Evolutionary conservation across 139 green algal species (phyloP), one percentile per base, ranked within the genome.

Genomic region (Eudorina sp.): DNA sequence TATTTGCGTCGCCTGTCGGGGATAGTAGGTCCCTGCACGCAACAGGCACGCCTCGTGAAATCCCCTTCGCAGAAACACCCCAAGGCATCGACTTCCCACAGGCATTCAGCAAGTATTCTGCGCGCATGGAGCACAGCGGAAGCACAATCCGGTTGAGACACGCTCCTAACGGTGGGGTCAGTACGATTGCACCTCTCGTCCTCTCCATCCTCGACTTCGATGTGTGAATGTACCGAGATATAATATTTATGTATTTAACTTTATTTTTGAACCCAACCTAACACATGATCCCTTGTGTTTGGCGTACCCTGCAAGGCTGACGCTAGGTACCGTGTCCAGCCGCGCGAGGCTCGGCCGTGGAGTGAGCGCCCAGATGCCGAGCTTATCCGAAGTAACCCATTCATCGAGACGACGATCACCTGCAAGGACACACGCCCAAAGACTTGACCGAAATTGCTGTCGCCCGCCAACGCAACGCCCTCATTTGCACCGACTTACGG

Each of bases 321-420:
- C 14, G 34, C 41, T 85, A 19, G 89, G 85, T 27, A 89, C 2
- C 40, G 85, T 89, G 46, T 92, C 89, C 14, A 55, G 8, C 5
- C 89, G 84, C 8, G 68, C 77, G 0, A 92, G 53, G 46, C 69
- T 85, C 31, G 55, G 89, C 40, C 89, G 46, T 2, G 89, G 89
- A 46, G 89, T 92, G 6, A 70, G 5, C 0, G 83, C 34, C 64
- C 58, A 85, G 0, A 60, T 25, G 8, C 64, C 74, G 21, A 95
- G 41, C 46, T 94, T 94, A 36, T 96, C 92, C 19, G 75, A 77
- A 1, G 83, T 62, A 25, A 98, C 95, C 96, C 96, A 98, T 87
- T 98, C 96, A 85, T 98, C 96, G 38, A 98, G 90, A 14, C 96
- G 91, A 85, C 97, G 97, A 88, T 98, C 96, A 43, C 93, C 94